Evolutionary conservation across 257 asterid species (phyloP).

Genomic region (Solanum corneliomulleri): DNA sequence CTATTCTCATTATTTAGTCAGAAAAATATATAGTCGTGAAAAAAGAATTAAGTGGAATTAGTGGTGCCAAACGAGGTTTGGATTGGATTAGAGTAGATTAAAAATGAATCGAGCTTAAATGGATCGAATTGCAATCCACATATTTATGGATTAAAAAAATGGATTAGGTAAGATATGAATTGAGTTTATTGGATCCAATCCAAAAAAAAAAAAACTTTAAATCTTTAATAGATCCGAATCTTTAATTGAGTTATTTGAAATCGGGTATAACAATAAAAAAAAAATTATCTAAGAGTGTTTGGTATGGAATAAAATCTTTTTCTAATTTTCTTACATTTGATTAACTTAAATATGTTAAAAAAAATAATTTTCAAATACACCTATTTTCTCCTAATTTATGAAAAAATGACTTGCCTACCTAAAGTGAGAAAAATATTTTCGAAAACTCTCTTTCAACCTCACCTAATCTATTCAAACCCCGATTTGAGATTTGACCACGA

Average conservation of each 20-base stretch:
- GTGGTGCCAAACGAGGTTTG: neutral
- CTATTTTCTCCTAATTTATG: neutral
- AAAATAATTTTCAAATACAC: no score
- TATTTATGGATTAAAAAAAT: neutral
- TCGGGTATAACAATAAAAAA: neutral
- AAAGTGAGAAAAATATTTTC: neutral
- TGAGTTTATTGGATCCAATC: neutral
- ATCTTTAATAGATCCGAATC: neutral
- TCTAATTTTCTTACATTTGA: no score
- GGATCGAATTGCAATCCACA: neutral
- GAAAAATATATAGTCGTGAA: neutral
- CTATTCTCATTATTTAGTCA: neutral
- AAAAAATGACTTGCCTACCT: neutral
- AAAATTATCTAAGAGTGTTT: neutral
- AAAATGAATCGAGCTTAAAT: neutral
- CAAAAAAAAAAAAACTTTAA: neutral
- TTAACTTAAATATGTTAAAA: neutral
- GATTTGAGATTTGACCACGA: neutral
- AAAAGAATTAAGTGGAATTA: neutral
- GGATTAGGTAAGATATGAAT: neutral
- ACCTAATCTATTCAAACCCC: neutral
- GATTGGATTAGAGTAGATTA: neutral
- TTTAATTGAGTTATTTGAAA: neutral
- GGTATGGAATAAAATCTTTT: neutral
- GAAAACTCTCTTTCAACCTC: neutral